These are phyloP conservation scores for Blastomyces percursus DNA, from an alignment of 2,329 filamentous ascomycete genomes.

Conservation along the genomic window DNA sequence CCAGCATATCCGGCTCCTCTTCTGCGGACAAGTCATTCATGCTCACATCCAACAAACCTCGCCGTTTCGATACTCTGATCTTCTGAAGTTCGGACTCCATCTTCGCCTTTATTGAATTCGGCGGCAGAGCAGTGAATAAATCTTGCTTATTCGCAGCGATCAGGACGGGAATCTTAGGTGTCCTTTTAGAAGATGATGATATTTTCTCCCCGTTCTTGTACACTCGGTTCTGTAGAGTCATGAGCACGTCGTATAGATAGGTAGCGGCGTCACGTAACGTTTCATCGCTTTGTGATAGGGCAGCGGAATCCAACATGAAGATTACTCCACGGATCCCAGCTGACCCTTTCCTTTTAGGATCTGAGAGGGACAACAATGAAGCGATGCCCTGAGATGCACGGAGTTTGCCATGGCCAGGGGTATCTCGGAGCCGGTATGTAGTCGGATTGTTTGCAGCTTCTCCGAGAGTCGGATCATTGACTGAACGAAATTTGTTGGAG, in stretches of 20 bases:
- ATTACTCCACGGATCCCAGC: slow-evolving; percentile 51
- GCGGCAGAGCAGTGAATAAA: slow-evolving; percentile 82
- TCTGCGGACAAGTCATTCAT: slow-evolving; percentile 41
- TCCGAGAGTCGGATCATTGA: slow-evolving; percentile 56
- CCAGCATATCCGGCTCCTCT: slow-evolving; percentile 70
- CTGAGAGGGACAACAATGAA: slow-evolving; percentile 25
- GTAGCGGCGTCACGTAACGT: slow-evolving; percentile 60
- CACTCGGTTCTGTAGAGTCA: slow-evolving; percentile 66
- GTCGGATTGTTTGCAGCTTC: slow-evolving; percentile 28
- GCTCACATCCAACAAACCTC: slow-evolving; percentile 71
- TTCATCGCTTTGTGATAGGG: slow-evolving; percentile 37
- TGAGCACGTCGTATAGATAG: slow-evolving; percentile 83
- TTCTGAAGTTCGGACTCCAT: slow-evolving; percentile 73
- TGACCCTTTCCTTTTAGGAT: slow-evolving; percentile 26
- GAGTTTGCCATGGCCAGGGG: slow-evolving; percentile 90
- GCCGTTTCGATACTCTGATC: slow-evolving; percentile 64
- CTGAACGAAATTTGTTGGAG: slow-evolving; percentile 54
- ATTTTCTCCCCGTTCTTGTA: slow-evolving; percentile 37
- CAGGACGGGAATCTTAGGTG: slow-evolving; percentile 58
- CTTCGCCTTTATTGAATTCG: slow-evolving; percentile 59
- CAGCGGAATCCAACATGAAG: slow-evolving; percentile 79
- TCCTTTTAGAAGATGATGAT: slow-evolving; percentile 37
- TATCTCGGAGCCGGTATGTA: slow-evolving; percentile 49
- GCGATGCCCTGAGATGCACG: slow-evolving; percentile 47
- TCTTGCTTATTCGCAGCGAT: slow-evolving; percentile 93